Evolutionary conservation across 805 yeast species (phyloP), one percentile per base, ranked within the genome.

Genomic region (Sungouiozyma ichnusensis): DNA sequence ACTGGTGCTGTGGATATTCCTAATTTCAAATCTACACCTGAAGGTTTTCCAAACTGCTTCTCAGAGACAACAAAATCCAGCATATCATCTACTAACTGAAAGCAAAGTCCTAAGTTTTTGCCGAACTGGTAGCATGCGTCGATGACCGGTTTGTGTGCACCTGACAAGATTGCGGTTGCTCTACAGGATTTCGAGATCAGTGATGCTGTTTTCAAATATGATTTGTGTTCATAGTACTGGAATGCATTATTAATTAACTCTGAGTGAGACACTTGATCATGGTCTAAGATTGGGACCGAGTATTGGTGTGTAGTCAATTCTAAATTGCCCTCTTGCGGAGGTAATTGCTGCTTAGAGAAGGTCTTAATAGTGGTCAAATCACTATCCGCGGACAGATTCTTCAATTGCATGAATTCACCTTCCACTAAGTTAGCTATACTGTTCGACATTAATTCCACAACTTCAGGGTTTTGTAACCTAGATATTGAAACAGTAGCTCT

Each of bases 1-100:
- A 90, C 87, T 1, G 98, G 98, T 0, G 97, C 97, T 0, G 98
- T 92, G 1, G 97, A 97, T 52, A 92, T 72, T 0, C 98, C 98
- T 36, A 92, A 69, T 60, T 88, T 78, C 52, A 92, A 71, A 65
- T 92, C 98, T 3, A 96, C 97, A 52, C 92, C 95, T 7, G 95
- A 81, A 2, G 98, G 97, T 62, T 92, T 92, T 32, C 98, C 98
- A 44, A 92, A 67, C 40, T 84, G 77, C 35, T 76, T 76, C 16
- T 85, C 85, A 24, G 88, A 77, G n/a, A 86, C 79, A 0, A 97
- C 86, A 62, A 85, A 92, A 64, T 92, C 98, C 49, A 92, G 73
- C 80, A 90, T 79, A 63, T 92, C 98, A 64, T 92, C 98, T 16
- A 92, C 94, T 45, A 92, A 73, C 66, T 90, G 98, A 73, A 92